Conservation (phyloP, 805 yeast species). For the Ogataea naganishii region DNA sequence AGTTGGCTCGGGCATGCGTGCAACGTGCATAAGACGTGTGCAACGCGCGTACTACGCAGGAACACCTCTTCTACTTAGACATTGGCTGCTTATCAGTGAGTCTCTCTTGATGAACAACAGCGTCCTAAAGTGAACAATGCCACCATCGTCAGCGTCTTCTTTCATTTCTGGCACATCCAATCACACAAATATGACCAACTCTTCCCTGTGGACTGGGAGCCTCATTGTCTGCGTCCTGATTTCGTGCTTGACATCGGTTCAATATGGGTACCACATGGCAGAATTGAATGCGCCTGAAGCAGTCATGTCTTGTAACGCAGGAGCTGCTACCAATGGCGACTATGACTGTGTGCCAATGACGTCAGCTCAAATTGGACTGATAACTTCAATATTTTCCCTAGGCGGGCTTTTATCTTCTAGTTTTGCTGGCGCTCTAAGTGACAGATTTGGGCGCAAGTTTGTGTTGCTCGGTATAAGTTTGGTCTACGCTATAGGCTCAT, state of each 20-base stretch:
- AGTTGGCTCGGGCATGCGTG: too few species aligned
- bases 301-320: constrained; percentile 45
- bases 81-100: too few species aligned
- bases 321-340: constrained; percentile 28
- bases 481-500: constrained; percentile 53
- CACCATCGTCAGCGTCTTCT: too few species aligned
- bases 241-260: constrained; percentile 71
- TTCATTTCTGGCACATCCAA: too few species aligned
- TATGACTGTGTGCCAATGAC: constrained; percentile 46
- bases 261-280: constrained; percentile 92
- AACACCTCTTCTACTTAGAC: too few species aligned
- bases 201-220: constrained; percentile 18
- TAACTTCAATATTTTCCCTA: constrained; percentile 70
- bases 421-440: constrained; percentile 58
- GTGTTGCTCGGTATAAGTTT: constrained; percentile 42
- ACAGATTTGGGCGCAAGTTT: constrained; percentile 56
- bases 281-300: constrained; percentile 87
- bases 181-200: too few species aligned
- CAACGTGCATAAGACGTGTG: too few species aligned
- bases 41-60: too few species aligned
- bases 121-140: too few species aligned
- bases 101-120: too few species aligned
- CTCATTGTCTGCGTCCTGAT: constrained; percentile 41
- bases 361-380: constrained; percentile 55
- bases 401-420: constrained; percentile 80